These are phyloP conservation scores for Halteria grandinella DNA, from an alignment of 73 alveolate species.

Conservation along the genomic window DNA sequence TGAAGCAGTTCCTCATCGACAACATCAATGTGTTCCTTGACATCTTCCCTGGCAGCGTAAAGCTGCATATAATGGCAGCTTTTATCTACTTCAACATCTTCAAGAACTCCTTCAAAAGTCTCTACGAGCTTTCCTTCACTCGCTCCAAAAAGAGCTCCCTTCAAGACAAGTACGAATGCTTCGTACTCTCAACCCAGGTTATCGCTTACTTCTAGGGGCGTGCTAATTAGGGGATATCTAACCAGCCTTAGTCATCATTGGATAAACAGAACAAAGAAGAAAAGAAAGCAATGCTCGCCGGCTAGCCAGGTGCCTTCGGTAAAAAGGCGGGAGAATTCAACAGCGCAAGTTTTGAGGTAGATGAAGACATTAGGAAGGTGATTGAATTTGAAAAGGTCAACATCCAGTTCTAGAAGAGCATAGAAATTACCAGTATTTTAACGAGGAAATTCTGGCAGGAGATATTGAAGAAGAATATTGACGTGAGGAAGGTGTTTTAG, in stretches of 20 bases:
- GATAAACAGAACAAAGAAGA: conserved; percentile 32
- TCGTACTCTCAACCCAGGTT: conserved; percentile 32
- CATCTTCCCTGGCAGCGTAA: conserved; percentile 47
- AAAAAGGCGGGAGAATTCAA: conserved; percentile 8
- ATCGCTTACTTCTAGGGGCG: conserved; percentile 35
- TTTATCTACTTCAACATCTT: conserved; percentile 48
- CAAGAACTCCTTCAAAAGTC: conserved; percentile 52
- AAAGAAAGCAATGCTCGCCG: conserved; percentile 5
- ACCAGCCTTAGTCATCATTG: conserved; percentile 13
- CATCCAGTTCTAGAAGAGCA: conserved; percentile 43
- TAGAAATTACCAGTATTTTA: conserved; percentile 40
- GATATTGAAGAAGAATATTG: conserved; percentile 42
- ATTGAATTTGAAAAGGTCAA: conserved; percentile 57
- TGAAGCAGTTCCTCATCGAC: conserved; percentile 52
- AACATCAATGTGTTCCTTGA: conserved; percentile 47
- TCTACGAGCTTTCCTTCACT: conserved; percentile 51
- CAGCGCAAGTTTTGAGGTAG: conserved; percentile 45
- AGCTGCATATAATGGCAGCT: conserved; percentile 60
- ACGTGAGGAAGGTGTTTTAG: conserved; percentile 42
- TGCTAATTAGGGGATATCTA: conserved; percentile 22
- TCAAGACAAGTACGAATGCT: conserved; percentile 49
- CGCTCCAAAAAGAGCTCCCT: conserved; percentile 35
- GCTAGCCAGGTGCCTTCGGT: no score
- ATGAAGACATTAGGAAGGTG: conserved; percentile 37
- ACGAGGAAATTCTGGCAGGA: conserved; percentile 58